Percentiles rank a stretch among this genome's conserved stretches.
These are phyloP conservation scores for Linnemannia exigua DNA, from an alignment of 192 early-diverging fungal genomes.

Conservation along the genomic window DNA sequence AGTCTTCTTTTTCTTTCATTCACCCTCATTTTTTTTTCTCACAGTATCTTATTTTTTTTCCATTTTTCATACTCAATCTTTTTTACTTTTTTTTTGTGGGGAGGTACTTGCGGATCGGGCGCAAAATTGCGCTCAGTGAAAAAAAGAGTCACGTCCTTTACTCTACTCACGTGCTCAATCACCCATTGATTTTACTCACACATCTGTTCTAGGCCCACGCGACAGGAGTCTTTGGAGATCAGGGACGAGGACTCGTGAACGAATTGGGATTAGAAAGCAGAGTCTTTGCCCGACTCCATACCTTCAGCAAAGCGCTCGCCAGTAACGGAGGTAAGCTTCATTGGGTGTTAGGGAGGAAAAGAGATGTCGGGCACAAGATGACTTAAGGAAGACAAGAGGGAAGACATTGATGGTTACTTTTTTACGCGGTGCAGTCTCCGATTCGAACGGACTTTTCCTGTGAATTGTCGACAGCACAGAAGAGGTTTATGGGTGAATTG, in stretches of 20 bases:
- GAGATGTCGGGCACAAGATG: not conserved
- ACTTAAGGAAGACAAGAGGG: not conserved
- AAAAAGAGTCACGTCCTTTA: not conserved
- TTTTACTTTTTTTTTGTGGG: slow-evolving; percentile 16
- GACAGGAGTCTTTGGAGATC: slow-evolving; percentile 79
- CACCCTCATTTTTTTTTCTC: slow-evolving; percentile 12
- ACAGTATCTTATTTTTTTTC: not conserved
- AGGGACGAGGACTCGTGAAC: slow-evolving; percentile 77
- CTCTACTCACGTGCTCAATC: not conserved
- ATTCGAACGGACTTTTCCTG: slow-evolving; percentile 1
- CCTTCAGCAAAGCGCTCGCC: slow-evolving; percentile 88
- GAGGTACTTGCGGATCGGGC: slow-evolving; percentile 1
- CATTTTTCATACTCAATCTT: slow-evolving; percentile 1
- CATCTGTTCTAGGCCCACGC: slow-evolving; percentile 76
- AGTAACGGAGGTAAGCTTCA: slow-evolving; percentile 78
- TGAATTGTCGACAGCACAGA: not conserved
- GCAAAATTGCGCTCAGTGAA: not conserved
- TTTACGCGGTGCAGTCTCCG: not conserved
- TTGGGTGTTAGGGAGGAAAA: not conserved
- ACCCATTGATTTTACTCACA: no score
- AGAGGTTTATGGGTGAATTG: not conserved
- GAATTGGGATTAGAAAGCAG: slow-evolving; percentile 72
- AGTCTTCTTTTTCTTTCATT: not conserved
- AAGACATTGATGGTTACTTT: not conserved
- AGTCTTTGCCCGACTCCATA: slow-evolving; percentile 84